Evolutionary conservation across 1,139 yeast species (phyloP).

Genomic region (Eremothecium coryli): DNA sequence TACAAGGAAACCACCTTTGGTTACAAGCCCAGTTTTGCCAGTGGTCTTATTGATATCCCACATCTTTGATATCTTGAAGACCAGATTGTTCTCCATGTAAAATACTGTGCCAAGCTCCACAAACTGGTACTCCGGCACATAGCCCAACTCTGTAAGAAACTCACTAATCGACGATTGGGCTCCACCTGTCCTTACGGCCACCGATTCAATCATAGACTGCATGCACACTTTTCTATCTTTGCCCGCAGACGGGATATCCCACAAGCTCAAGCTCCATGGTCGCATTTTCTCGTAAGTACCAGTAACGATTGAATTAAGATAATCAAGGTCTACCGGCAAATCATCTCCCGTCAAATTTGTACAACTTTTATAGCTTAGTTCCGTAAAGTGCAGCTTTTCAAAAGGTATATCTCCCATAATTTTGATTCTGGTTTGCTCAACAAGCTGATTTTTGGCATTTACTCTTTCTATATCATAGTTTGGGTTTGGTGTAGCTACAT

Average conservation of each 20-base stretch:
- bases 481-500: conserved; percentile 31
- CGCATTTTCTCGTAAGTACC: conserved; percentile 8
- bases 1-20: conserved; percentile 36
- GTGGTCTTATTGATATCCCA: conserved; percentile 19
- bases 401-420: conserved; percentile 22
- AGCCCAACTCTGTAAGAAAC: conserved; percentile 62
- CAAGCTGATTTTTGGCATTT: conserved; percentile 26
- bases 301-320: conserved; percentile 8
- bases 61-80: conserved; percentile 39
- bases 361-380: conserved; percentile 11
- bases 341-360: conserved; percentile 9
- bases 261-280: conserved; percentile 57
- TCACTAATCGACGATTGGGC: conserved; percentile 29
- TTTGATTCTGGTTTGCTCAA: conserved; percentile 27
- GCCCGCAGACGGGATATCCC: conserved; percentile 86
- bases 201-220: conserved; percentile 64
- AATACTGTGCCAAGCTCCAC: conserved; percentile 33
- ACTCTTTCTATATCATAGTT: conserved; percentile 21
- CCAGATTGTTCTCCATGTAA: conserved; percentile 57
- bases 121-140: conserved; percentile 52
- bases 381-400: conserved; percentile 3
- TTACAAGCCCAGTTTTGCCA: conserved; percentile 20
- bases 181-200: conserved; percentile 34
- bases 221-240: conserved; percentile 48
- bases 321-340: conserved; percentile 10